Evolutionary conservation across 768 basidiomycete species (phyloP), one percentile per base, ranked within the genome.

Genomic region (Suillus tomentosus): DNA sequence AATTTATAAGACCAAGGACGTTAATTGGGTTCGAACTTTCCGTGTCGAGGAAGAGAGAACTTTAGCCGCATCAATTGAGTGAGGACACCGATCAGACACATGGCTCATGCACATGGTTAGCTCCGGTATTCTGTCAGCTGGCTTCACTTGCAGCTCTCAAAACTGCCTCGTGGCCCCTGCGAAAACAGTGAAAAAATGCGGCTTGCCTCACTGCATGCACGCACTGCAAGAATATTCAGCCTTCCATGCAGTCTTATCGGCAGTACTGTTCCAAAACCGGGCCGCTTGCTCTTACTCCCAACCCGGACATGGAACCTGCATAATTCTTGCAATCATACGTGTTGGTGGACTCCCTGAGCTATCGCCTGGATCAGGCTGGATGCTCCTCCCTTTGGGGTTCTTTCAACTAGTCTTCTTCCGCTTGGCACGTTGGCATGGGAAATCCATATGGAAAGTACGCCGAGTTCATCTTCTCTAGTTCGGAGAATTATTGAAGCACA

Each of bases 81-180:
- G 53, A 54, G 53, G 53, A 34, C 11, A 54, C 11, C 17, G 10
- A 54, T 54, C 53, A 54, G 31, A 54, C 53, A 54, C 27, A 54
- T 31, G 50, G 27, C 27, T 24, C 48, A 50, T n/a, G n/a, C n/a
- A n/a, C n/a, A n/a, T 24, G 7, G 22, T 51, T 53, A 53, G 51
- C 27, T 45, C 43, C 51, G 27, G 27, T 31, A 53, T 31, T 31
- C 51, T 54, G 31, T 54, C 53, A 54, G 17, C 31, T 36, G 27
- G 24, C 27, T 51, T 27, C 50, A 51, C 7, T 27, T 3, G 19
- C 53, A 34, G 9, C 53, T 19, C 53, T 11, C 31, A 53, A 53
- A 17, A 53, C 72, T 73, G 27, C 64, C 65, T 47, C 80, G 47
- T 54, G 53, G 34, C 19, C 34, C 2, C 15, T 54, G 34, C 5